phyloP scores from a whole-genome alignment of 176 grass and related monocot species.

The Avena sativa region DNA sequence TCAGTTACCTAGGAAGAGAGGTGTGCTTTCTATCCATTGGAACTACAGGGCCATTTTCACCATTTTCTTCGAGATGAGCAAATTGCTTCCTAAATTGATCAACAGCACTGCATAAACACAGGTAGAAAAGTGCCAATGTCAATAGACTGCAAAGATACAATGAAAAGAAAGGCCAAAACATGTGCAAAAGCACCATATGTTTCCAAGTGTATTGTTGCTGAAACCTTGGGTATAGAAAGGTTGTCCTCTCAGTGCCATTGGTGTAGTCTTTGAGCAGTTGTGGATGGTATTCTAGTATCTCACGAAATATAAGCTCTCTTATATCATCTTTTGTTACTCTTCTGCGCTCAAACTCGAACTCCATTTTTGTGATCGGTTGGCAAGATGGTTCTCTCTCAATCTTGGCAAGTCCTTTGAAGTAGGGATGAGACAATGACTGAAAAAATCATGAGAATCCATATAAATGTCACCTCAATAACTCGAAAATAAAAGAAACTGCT shows the following conservation, averaged over 20 bases:
- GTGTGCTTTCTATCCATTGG: constrained; percentile 87
- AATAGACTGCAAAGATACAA: constrained; percentile 28
- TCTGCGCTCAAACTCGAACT: constrained; percentile 95
- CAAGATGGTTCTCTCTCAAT: constrained; percentile 95
- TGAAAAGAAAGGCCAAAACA: constrained; percentile 16
- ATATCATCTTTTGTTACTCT: constrained; percentile 98
- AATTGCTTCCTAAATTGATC: constrained; percentile 98
- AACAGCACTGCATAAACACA: constrained; percentile 70
- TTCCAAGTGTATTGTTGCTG: constrained; percentile 38
- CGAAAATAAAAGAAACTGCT: background rate
- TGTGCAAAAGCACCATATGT: constrained; percentile 30
- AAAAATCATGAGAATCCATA: constrained; percentile 32
- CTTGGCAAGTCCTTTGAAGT: constrained; percentile 93
- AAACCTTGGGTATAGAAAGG: constrained; percentile 96
- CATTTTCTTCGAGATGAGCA: constrained; percentile 92
- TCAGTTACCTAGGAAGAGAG: constrained; percentile 90
- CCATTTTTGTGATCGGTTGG: constrained; percentile 94
- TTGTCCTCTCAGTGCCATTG: constrained; percentile 93
- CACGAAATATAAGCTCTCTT: constrained; percentile 91
- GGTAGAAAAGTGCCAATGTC: constrained; percentile 15
- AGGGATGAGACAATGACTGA: constrained; percentile 87
- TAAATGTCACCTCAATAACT: constrained; percentile 31
- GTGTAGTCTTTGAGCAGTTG: constrained; percentile 96
- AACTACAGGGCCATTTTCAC: constrained; percentile 65
- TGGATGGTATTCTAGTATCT: constrained; percentile 96